These are phyloP conservation scores for Venturia oleaginea DNA, from an alignment of 2,329 filamentous ascomycete species.

Conservation along the genomic window DNA sequence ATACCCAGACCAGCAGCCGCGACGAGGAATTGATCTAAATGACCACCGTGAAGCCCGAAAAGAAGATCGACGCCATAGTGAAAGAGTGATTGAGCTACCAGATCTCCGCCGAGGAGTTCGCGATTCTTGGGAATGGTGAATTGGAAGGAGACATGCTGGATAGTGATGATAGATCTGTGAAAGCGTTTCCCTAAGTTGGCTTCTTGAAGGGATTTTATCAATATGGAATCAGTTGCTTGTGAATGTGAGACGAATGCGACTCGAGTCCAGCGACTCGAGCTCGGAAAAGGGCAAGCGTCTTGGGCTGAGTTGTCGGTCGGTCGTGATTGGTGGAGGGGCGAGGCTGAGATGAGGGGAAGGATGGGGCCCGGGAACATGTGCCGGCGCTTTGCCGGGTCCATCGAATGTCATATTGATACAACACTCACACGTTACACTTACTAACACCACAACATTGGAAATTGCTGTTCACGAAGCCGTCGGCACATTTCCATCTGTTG, in stretches of 20 bases:
- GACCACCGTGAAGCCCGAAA: constrained; percentile 40
- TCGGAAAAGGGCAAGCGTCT: not conserved
- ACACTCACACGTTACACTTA: not conserved
- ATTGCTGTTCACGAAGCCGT: not conserved
- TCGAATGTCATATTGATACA: not conserved
- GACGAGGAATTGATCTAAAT: constrained; percentile 40
- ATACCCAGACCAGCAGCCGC: constrained; percentile 34
- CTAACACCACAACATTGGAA: not conserved
- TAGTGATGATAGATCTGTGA: not conserved
- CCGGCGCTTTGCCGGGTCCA: not conserved
- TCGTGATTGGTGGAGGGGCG: not conserved
- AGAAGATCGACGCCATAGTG: constrained; percentile 35
- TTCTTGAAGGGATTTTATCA: too few species aligned
- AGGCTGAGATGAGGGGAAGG: not conserved
- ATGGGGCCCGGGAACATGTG: not conserved
- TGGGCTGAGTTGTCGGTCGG: not conserved
- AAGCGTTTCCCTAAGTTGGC: too few species aligned
- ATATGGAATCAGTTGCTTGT: too few species aligned
- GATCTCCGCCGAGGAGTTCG: constrained; percentile 37
- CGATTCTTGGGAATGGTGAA: constrained; percentile 27
- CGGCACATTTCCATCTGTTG: not conserved
- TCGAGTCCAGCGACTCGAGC: not conserved
- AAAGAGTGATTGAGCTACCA: constrained; percentile 36
- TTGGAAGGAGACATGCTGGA: constrained; percentile 16
- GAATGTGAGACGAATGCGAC: not conserved